Base-by-base conservation (phyloP, 225 moss, liverwort and hornwort species). In the Polytrichum formosum region DNA sequence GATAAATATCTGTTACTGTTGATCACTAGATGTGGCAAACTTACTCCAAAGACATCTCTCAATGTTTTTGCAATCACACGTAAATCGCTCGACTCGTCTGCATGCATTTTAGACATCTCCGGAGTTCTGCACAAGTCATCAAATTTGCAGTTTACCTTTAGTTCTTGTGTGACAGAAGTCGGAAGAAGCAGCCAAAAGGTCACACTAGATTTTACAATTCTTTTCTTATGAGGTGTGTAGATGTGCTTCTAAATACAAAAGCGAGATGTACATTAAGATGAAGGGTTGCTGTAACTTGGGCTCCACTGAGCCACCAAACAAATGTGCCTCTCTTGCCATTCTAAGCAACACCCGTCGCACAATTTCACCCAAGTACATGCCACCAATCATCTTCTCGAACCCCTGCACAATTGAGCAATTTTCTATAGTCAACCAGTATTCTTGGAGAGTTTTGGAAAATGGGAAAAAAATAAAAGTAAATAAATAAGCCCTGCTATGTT, bases 21-120 rank as follows among this genome's bases (percentile, higher is more conserved):
- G 2, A 13, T 46, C 37, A 46, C 13, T 46, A 46, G 37, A 46
- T 46, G 37, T 46, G 37, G 37, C 37, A 46, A 46, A 46, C 91
- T 81, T 77, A 90, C 90, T 67, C 82, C 83, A 67, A 87, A 92
- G 21, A 83, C 73, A 29, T 90, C 87, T 63, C 64, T 82, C 46
- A 92, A 73, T 25, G 82, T 75, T 82, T 79, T 84, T 19, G 76
- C 63, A 56, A 92, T 83, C 64, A 79, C 79, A 54, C 76, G 73
- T 20, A 92, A 75, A 26, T 90, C 90, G 28, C 72, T 63, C 54
- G 87, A 90, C 26, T 87, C 92, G 60, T 92, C 92, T 59, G 75
- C 65, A 70, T 87, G 92, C 74, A 92, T 92, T 80, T 88, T 92
- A 8, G 87, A 92, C 85, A 92, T 87, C 64, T 85, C 72, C 6